Evolutionary conservation across 192 early-diverging fungal species (phyloP), one percentile per base, ranked within the genome.

Genomic region (Gryganskiella cystojenkinii): DNA sequence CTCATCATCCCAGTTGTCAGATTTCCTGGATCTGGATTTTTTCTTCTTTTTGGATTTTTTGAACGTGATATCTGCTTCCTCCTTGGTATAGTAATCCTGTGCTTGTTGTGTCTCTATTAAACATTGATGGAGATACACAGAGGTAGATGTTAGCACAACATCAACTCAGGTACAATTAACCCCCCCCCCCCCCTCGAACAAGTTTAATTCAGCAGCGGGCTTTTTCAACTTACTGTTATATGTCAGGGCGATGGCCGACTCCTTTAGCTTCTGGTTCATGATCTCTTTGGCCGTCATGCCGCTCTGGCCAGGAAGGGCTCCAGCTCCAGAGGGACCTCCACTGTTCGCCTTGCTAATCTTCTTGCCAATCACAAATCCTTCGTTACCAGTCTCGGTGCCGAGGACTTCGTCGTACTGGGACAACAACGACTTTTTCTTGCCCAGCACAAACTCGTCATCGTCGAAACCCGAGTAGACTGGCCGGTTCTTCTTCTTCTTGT

Each of bases 31-130:
- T 64, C 81, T 85, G 52, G 70, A 80, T 67, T 85, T 88, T 71
- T 86, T 84, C 73, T 92, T 89, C 34, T 83, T 84, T 80, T 93
- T 95, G 34, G 90, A 82, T 61, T 95, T 95, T 56, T 93, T 93
- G 55, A 97, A 95, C 15, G 86, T 59, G 6, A 91, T 68, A 13
- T 87, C 82, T 1, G 91, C 85, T 80, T 98, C 95, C 43, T 96
- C 93, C 52, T 90, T 86, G 46, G 95, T 95, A 82, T 97, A 96
- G 73, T 94, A 96, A 69, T 97, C 96, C 54, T 89, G 88, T 31
- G 93, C 89, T 73, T 92, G 88, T 40, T 84, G 84, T 52, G 83
- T 87, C 53, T 88, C 83, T 83, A 70, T 46, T 20, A 8, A 40
- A n/a, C n/a, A n/a, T n/a, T n/a, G n/a, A n/a, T 40, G 42, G 58